Base-by-base conservation (phyloP, 2,329 filamentous ascomycete genomes). In the Stemphylium vesicarium region DNA sequence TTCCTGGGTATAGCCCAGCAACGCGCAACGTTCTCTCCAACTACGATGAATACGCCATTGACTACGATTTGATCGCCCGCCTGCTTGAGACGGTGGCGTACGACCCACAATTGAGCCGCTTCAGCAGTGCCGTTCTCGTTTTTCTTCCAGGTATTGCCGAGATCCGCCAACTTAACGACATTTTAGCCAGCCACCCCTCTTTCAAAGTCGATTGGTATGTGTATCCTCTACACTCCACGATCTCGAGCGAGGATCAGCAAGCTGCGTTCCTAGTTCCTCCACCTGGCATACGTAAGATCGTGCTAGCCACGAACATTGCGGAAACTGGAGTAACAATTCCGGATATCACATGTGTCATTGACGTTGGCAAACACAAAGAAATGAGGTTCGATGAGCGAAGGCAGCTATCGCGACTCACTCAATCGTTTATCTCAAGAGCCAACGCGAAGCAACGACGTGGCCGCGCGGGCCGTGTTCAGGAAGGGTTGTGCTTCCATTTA, bases 301-400 rank as follows among this genome's bases (percentile, higher is more conserved):
- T 99, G 2, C 84, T 99, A 50, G 93, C 95, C 1, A 99, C 95
- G 12, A 99, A 99, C 71, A 99, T 99, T 73, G 95, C 95, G 4
- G 95, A 99, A 75, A 99, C 95, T 0, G 95, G 95, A 79, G 96
- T 99, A 70, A 99, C 95, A 0, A 99, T 99, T 62, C 95, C 95
- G 1, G 95, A 99, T 72, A 91, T 99, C 26, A 98, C 95, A 0
- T 96, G 93, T 66, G 95, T 99, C 40, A 90, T 99, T 54, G 95
- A 99, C 74, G 93, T 92, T 0, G 95, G 95, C 52, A 98, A 96
- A 75, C 94, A 98, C 76, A 92, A 96, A 63, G 94, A 96, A 75
- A 97, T 97, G 94, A 81, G 94, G 24, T 98, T 96, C 66, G 94
- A 99, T 70, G 95, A 99, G 78, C 86, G 91, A 50, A 85, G 92